These are phyloP conservation scores for Glycyrrhiza uralensis DNA, from an alignment of 306 rosid genomes.

Conservation along the genomic window DNA sequence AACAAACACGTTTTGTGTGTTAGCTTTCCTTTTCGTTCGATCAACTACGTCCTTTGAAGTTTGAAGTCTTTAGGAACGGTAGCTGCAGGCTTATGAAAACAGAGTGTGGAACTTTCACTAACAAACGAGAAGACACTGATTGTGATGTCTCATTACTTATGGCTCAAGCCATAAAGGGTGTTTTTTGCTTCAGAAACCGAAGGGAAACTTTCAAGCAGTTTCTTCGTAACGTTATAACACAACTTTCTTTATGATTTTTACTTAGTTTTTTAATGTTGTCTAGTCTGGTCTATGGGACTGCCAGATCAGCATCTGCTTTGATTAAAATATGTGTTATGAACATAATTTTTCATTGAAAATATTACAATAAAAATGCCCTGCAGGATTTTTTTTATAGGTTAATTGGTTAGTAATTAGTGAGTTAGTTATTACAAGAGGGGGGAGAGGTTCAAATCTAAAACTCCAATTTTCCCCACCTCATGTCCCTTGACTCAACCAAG, in stretches of 20 bases:
- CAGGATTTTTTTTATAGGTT: too few species aligned
- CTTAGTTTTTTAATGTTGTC: not conserved
- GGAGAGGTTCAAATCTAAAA: too few species aligned
- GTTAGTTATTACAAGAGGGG: too few species aligned
- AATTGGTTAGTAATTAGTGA: too few species aligned
- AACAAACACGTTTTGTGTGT: not conserved
- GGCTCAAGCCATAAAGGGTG: too few species aligned
- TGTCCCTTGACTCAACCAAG: too few species aligned
- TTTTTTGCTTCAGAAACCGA: not conserved
- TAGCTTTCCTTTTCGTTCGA: not conserved
- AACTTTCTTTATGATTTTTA: not conserved
- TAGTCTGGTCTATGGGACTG: not conserved
- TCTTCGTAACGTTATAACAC: conserved; percentile 7
- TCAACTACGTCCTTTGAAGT: not conserved
- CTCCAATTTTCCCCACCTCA: too few species aligned
- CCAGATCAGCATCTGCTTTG: not conserved
- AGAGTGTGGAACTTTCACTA: too few species aligned
- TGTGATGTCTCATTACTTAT: not conserved
- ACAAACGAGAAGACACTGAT: not conserved
- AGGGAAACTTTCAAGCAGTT: not conserved
- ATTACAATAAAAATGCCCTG: too few species aligned
- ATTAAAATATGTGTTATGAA: not conserved
- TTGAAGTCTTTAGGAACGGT: too few species aligned
- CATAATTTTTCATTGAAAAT: too few species aligned
- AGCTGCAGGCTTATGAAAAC: too few species aligned